These are phyloP conservation scores for Naganishia onofrii DNA, from an alignment of 768 basidiomycete species.

Conservation along the genomic window DNA sequence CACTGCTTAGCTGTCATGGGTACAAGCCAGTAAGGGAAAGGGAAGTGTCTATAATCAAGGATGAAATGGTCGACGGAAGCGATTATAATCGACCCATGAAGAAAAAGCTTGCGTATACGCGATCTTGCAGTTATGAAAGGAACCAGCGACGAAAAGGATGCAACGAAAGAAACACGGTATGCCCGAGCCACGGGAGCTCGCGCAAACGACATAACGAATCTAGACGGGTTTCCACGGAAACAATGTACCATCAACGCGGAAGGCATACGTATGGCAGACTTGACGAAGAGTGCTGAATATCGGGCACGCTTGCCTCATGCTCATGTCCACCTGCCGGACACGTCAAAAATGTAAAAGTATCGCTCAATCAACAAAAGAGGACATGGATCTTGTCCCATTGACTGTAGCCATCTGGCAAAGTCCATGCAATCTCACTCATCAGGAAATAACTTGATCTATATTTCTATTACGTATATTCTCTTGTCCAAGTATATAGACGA, in stretches of 20 bases:
- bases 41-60: constrained; percentile 18
- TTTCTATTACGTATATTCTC: constrained; percentile 18
- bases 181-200: background rate
- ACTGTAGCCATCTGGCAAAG: background rate
- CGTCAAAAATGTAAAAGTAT: constrained; percentile 4
- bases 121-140: background rate
- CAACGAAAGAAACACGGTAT: background rate
- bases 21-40: background rate
- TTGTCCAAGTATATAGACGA: background rate
- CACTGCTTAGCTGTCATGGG: background rate
- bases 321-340: background rate
- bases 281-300: background rate
- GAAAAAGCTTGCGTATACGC: constrained; percentile 4
- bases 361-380: background rate
- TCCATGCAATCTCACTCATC: background rate
- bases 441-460: constrained; percentile 21
- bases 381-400: background rate
- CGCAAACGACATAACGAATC: background rate
- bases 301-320: background rate
- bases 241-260: background rate
- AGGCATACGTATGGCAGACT: background rate
- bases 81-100: constrained; percentile 15
- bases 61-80: constrained; percentile 3
- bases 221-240: background rate
- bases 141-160: background rate